phyloP scores from a whole-genome alignment of 108 stramenopile species.

The Cyclostephanos tholiformis region DNA sequence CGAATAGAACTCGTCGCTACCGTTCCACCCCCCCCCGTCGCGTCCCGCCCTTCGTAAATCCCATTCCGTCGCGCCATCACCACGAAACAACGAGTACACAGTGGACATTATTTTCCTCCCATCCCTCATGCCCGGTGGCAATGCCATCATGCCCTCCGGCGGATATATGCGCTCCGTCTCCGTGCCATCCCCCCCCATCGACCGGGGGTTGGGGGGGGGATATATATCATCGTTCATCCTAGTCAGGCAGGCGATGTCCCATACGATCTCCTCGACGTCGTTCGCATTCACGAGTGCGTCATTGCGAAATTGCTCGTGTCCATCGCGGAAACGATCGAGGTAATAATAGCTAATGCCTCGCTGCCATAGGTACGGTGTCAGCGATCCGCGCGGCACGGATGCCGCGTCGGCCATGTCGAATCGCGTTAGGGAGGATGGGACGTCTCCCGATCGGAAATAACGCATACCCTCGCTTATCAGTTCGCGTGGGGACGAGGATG shows the following conservation, averaged over 20 bases:
- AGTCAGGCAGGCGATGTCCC: slow-evolving; percentile 74
- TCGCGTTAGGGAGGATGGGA: slow-evolving; percentile 45
- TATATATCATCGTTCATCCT: slow-evolving; percentile 29
- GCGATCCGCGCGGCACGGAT: slow-evolving; percentile 22
- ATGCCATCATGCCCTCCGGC: slow-evolving; percentile 41
- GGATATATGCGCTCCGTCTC: slow-evolving; percentile 26
- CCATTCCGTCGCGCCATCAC: slow-evolving; percentile 64
- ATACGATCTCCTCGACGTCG: slow-evolving; percentile 84
- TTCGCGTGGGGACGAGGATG: slow-evolving; percentile 39
- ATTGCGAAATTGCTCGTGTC: slow-evolving; percentile 47
- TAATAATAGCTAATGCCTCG: slow-evolving; percentile 75
- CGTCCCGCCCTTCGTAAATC: slow-evolving; percentile 64
- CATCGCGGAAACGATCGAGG: slow-evolving; percentile 57
- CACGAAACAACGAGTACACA: slow-evolving; percentile 66
- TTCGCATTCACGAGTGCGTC: slow-evolving; percentile 60
- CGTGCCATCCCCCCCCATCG: no score
- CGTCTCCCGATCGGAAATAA: slow-evolving; percentile 54
- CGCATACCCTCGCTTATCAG: slow-evolving; percentile 63
- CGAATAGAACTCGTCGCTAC: slow-evolving; percentile 72
- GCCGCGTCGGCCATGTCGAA: slow-evolving; percentile 56
- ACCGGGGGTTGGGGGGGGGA: no score
- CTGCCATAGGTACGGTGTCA: slow-evolving; percentile 75
- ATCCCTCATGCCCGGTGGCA: slow-evolving; percentile 65
- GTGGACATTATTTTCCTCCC: slow-evolving; percentile 67
- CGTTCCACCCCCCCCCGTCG: slow-evolving; percentile 46